Conservation (phyloP, 306 rosid species). For the Vigna radiata region DNA sequence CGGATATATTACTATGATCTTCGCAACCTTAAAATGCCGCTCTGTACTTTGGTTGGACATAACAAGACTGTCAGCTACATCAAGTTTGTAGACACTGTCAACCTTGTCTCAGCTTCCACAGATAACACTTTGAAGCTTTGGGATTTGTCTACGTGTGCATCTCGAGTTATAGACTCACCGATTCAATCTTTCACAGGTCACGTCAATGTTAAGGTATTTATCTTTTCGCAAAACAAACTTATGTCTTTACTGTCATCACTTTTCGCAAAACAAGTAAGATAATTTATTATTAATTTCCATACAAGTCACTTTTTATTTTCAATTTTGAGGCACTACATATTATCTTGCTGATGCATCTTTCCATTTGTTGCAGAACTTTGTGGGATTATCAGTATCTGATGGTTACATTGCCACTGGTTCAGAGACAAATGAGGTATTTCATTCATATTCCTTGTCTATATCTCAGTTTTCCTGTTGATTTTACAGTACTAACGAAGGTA, state of each 20-base stretch:
- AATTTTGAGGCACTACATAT: neutral
- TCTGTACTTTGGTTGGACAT: conserved; percentile 86
- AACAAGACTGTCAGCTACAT: conserved; percentile 91
- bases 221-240: conserved; percentile 12
- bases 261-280: conserved; percentile 4
- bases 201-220: conserved; percentile 83
- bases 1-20: conserved; percentile 87
- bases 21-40: conserved; percentile 76
- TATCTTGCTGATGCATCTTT: conserved; percentile 43
- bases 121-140: conserved; percentile 96
- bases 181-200: conserved; percentile 86
- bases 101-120: conserved; percentile 86
- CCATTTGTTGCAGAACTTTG: conserved; percentile 80
- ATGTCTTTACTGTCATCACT: neutral
- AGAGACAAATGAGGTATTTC: conserved; percentile 92
- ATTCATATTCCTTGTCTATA: neutral
- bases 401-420: conserved; percentile 99
- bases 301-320: neutral
- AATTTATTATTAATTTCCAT: neutral
- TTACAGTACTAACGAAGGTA: conserved; percentile 31
- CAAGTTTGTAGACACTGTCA: conserved; percentile 75
- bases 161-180: conserved; percentile 86
- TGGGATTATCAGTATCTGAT: conserved; percentile 89
- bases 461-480: conserved; percentile 12
- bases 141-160: conserved; percentile 83